These are phyloP conservation scores for Micractinium sp. DNA, from an alignment of 139 green algal genomes.

Conservation along the genomic window DNA sequence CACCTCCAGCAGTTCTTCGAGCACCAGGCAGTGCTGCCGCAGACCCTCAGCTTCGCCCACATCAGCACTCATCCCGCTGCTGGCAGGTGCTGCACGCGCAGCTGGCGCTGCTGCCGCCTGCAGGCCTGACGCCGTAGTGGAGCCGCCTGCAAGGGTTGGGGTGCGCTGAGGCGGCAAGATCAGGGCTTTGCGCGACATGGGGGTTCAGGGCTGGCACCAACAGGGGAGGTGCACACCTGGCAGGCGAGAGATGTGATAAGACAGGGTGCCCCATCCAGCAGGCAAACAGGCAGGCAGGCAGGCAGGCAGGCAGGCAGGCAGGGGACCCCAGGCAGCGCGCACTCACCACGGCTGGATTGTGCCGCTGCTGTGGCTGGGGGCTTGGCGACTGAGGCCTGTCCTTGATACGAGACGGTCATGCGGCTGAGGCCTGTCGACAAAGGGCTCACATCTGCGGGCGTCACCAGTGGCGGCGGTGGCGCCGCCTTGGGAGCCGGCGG, in stretches of 20 bases:
- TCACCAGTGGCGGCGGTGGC: background rate
- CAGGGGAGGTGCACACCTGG: background rate
- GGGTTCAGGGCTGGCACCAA: background rate
- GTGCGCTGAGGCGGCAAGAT: too few relatives aligned
- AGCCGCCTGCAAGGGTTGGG: background rate
- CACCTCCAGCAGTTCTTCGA: constrained; percentile 37
- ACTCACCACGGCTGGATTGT: background rate
- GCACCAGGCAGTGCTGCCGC: constrained; percentile 27
- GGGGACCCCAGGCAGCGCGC: too few relatives aligned
- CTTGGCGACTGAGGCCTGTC: background rate
- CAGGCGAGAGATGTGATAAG: too few relatives aligned
- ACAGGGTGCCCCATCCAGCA: too few relatives aligned
- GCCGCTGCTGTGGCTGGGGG: background rate
- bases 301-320: background rate
- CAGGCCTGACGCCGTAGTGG: background rate
- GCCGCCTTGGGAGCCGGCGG: background rate
- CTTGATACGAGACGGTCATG: background rate
- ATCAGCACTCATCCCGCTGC: background rate
- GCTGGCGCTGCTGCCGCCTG: background rate
- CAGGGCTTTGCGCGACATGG: background rate
- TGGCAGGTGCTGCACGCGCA: background rate
- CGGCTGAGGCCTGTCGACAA: constrained; percentile 6
- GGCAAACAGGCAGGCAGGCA: background rate
- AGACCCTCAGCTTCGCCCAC: background rate
- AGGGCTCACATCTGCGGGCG: background rate